These are phyloP conservation scores for Aspergillus incahuasiensis DNA, from an alignment of 495 filamentous ascomycete species.

Conservation along the genomic window DNA sequence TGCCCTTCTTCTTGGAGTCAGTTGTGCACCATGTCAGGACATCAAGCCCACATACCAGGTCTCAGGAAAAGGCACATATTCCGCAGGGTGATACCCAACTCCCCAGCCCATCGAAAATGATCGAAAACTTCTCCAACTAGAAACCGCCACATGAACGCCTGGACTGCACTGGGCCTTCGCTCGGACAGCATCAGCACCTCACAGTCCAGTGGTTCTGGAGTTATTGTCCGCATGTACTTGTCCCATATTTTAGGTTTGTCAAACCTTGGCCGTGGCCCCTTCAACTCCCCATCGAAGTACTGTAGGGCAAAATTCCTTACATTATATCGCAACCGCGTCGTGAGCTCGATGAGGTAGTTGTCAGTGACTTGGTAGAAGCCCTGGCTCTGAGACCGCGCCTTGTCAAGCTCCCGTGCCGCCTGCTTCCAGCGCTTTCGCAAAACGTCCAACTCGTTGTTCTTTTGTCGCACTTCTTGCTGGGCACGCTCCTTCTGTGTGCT, in stretches of 20 bases:
- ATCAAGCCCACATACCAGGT: not conserved
- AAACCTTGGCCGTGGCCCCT: not conserved
- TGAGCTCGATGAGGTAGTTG: constrained; percentile 10
- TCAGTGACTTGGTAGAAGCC: constrained; percentile 8
- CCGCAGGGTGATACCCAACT: not conserved
- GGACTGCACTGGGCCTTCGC: not conserved
- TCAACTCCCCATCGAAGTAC: constrained; percentile 1
- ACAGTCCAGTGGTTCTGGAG: not conserved
- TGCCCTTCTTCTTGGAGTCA: constrained; percentile 1
- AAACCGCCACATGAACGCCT: constrained; percentile 2
- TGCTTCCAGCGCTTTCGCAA: constrained; percentile 7
- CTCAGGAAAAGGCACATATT: not conserved
- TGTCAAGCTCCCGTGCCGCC: constrained; percentile 1
- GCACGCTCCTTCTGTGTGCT: not conserved
- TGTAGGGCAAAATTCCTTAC: constrained; percentile 5
- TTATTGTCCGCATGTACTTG: not conserved
- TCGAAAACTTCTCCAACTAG: not conserved
- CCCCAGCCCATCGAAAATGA: constrained; percentile 1
- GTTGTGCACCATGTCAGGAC: not conserved
- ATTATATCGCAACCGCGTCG: constrained; percentile 1
- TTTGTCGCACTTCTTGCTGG: not conserved
- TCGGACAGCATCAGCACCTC: not conserved
- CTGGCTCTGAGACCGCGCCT: constrained; percentile 2
- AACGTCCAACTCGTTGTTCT: not conserved
- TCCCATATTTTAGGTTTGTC: not conserved